phyloP scores from a whole-genome alignment of 441 rosid genomes.

The Erysimum cheiri region DNA sequence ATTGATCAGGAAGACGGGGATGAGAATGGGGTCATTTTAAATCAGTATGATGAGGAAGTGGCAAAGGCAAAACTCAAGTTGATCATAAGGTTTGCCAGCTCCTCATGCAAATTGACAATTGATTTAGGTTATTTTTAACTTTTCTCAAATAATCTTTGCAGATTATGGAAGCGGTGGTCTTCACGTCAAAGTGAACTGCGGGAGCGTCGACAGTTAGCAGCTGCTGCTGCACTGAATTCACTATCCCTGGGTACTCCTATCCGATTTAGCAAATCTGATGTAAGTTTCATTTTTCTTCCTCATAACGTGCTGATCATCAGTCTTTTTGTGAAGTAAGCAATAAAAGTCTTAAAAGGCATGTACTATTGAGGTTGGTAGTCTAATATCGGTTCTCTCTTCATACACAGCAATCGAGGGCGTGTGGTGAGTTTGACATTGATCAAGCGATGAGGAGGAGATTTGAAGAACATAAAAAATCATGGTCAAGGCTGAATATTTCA shows the following conservation, averaged over 20 bases:
- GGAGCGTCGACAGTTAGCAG: conserved; percentile 71
- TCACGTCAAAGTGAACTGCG: conserved; percentile 65
- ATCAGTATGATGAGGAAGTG: conserved; percentile 64
- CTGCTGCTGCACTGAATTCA: conserved; percentile 76
- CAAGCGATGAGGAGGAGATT: conserved; percentile 65
- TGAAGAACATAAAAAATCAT: conserved; percentile 67
- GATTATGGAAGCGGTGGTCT: conserved; percentile 86
- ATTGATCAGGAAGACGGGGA: conserved; percentile 52
- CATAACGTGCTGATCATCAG: neutral
- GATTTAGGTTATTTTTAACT: conserved; percentile 23
- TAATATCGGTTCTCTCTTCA: conserved; percentile 36
- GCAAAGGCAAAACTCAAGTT: conserved; percentile 80
- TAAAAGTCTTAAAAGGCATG: conserved; percentile 18
- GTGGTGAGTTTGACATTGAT: conserved; percentile 71
- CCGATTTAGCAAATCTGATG: conserved; percentile 56
- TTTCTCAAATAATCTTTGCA: conserved; percentile 48
- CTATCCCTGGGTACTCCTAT: conserved; percentile 81
- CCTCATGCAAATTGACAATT: conserved; percentile 19
- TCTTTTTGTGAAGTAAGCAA: conserved; percentile 24
- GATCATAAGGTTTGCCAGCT: conserved; percentile 73
- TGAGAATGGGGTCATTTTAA: conserved; percentile 37
- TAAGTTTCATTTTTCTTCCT: conserved; percentile 50
- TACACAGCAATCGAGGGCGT: conserved; percentile 53
- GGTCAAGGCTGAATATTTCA: conserved; percentile 87
- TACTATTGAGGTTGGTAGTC: conserved; percentile 29